A percentile compares a stretch with the other conserved stretches of the same genome.
Evolutionary conservation across 306 rosid species (phyloP).

Genomic region (Trifolium pratense): DNA sequence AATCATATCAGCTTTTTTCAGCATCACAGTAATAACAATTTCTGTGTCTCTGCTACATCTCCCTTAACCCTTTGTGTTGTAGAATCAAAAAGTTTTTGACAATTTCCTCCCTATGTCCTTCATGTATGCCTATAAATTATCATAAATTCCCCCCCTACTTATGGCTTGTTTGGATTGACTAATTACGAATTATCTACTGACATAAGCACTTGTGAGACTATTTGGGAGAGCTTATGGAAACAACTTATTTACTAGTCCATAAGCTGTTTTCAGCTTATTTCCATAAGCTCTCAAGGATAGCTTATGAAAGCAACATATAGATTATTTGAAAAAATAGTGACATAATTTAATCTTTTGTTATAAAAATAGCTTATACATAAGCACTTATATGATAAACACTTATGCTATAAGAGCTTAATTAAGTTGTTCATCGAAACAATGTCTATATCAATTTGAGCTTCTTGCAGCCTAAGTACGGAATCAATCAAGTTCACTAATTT

Average conservation of each 20-base stretch:
- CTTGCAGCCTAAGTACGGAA: constrained; percentile 9
- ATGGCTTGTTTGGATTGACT: not conserved
- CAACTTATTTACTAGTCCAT: not conserved
- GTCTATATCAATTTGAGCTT: constrained; percentile 16
- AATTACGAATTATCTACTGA: not conserved
- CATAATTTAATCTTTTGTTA: not conserved
- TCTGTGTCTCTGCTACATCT: constrained; percentile 10
- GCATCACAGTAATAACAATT: constrained; percentile 1
- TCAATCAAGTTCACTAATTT: not conserved
- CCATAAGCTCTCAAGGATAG: not conserved
- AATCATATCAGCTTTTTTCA: not conserved
- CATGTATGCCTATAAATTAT: not conserved
- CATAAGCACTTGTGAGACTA: not conserved
- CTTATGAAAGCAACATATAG: too few relatives aligned
- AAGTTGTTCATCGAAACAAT: not conserved
- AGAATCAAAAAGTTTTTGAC: not conserved
- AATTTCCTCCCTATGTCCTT: constrained; percentile 1
- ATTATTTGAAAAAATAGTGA: not conserved
- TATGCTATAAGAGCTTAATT: not conserved
- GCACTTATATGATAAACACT: not conserved
- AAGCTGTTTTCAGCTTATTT: not conserved
- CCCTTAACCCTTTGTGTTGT: not conserved
- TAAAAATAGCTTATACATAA: not conserved
- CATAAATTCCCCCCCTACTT: not conserved
- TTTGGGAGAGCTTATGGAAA: not conserved